Evolutionary conservation across 2,329 filamentous ascomycete species (phyloP).

Genomic region (Fusarium buharicum): DNA sequence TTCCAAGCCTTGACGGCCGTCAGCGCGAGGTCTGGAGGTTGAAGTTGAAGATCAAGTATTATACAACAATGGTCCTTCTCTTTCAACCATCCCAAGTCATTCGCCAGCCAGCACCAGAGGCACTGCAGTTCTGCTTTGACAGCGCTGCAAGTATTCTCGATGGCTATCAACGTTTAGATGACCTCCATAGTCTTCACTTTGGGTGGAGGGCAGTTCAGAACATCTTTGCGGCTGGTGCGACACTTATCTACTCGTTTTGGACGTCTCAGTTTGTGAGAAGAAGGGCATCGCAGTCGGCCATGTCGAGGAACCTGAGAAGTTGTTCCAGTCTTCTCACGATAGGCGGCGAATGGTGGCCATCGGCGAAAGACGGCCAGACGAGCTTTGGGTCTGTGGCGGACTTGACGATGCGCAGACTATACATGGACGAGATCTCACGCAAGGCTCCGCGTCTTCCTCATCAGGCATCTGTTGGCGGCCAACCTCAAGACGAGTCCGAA

Average conservation of each 20-base stretch:
- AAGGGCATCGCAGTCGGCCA: conserved; percentile 20
- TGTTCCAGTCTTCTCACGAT: conserved; percentile 53
- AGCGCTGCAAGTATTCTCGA: conserved; percentile 40
- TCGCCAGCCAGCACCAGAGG: conserved; percentile 43
- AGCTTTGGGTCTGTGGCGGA: conserved; percentile 44
- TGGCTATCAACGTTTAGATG: conserved; percentile 48
- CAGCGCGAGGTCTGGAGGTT: conserved; percentile 20
- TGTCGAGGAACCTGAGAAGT: conserved; percentile 41
- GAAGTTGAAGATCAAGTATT: conserved; percentile 49
- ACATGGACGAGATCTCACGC: conserved; percentile 7
- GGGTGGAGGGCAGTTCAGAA: conserved; percentile 54
- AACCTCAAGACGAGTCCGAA: background rate
- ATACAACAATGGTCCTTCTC: conserved; percentile 49
- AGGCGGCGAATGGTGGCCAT: conserved; percentile 55
- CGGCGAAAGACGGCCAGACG: conserved; percentile 46
- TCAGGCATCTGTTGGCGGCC: background rate
- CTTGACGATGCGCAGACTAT: conserved; percentile 22
- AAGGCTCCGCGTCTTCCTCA: conserved; percentile 12
- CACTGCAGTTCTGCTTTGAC: conserved; percentile 48
- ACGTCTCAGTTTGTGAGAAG: conserved; percentile 46
- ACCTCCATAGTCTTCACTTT: conserved; percentile 46
- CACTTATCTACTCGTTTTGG: conserved; percentile 53
- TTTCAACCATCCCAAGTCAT: conserved; percentile 52
- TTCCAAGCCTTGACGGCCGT: conserved; percentile 13
- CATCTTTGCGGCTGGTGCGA: conserved; percentile 52